Evolutionary conservation across 768 basidiomycete species (phyloP).

Genomic region (Termitomyces sp.): DNA sequence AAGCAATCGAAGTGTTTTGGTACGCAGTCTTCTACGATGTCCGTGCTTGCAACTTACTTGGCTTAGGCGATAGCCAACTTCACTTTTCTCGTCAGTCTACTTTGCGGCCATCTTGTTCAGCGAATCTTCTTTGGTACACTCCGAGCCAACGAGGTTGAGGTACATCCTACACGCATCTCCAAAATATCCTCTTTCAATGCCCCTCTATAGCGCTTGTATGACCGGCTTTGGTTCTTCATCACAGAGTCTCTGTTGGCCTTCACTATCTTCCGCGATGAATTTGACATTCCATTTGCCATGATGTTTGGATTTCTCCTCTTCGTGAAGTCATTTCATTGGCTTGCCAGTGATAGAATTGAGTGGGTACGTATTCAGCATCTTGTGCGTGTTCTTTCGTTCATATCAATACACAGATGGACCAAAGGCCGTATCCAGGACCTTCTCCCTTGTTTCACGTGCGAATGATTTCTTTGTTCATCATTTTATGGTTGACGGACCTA

Average conservation of each 20-base stretch:
- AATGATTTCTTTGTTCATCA: slow-evolving; percentile 64
- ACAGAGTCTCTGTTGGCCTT: slow-evolving; percentile 95
- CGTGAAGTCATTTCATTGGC: slow-evolving; percentile 97
- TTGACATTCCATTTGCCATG: slow-evolving; percentile 85
- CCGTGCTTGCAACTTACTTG: slow-evolving; percentile 1
- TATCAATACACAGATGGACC: slow-evolving; percentile 79
- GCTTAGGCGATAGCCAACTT: slow-evolving; percentile 87
- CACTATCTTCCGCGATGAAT: slow-evolving; percentile 95
- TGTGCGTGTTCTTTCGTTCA: slow-evolving; percentile 1
- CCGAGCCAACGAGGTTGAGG: slow-evolving; percentile 88
- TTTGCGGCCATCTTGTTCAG: slow-evolving; percentile 75
- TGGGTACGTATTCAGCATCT: slow-evolving; percentile 51
- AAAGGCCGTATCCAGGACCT: slow-evolving; percentile 84
- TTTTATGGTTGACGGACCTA: slow-evolving; percentile 73
- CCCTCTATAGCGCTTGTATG: slow-evolving; percentile 78
- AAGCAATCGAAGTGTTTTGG: slow-evolving; percentile 90
- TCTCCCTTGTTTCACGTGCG: slow-evolving; percentile 81
- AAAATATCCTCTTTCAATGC: background rate
- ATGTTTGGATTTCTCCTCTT: slow-evolving; percentile 96
- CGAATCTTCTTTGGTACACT: slow-evolving; percentile 88
- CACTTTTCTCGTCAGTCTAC: slow-evolving; percentile 68
- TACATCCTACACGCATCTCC: slow-evolving; percentile 25
- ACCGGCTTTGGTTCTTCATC: slow-evolving; percentile 95
- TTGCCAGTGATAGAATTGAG: slow-evolving; percentile 92
- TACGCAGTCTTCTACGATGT: slow-evolving; percentile 27